Conservation (phyloP, 495 filamentous ascomycete species). For the Hypoxylon subgilvum region DNA sequence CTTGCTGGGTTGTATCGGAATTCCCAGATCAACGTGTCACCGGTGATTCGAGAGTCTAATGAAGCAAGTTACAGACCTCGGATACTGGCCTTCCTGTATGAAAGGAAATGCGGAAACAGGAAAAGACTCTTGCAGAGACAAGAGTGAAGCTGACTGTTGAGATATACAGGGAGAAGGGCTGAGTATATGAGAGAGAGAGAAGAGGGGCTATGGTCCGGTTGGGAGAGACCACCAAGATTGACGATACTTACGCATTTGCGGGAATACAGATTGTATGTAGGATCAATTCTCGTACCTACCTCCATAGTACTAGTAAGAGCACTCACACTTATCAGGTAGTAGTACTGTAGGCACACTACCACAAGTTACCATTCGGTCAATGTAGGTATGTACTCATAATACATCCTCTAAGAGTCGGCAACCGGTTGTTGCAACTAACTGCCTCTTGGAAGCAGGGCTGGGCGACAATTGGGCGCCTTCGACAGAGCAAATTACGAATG, state of each 20-base stretch:
- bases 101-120: slow-evolving; percentile 4
- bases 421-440: slow-evolving; percentile 14
- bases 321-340: slow-evolving; percentile 10
- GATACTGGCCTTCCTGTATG: slow-evolving; percentile 13
- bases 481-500: slow-evolving; percentile 30
- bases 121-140: slow-evolving; percentile 3
- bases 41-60: slow-evolving; percentile 20
- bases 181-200: slow-evolving; percentile 26
- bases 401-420: slow-evolving; percentile 14
- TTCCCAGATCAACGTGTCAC: slow-evolving; percentile 33
- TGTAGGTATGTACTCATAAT: slow-evolving; percentile 13
- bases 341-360: slow-evolving; percentile 16
- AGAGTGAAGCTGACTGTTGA: slow-evolving; percentile 8
- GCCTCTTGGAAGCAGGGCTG: slow-evolving; percentile 28
- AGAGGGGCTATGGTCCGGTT: slow-evolving; percentile 13
- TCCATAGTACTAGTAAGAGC: too few relatives aligned
- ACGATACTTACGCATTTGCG: slow-evolving; percentile 18
- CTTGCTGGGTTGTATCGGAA: slow-evolving; percentile 34
- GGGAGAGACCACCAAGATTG: slow-evolving; percentile 5
- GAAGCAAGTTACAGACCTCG: slow-evolving; percentile 27
- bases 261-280: slow-evolving; percentile 25
- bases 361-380: background rate
- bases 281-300: slow-evolving; percentile 17
- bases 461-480: slow-evolving; percentile 21
- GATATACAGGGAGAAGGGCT: slow-evolving; percentile 21